Percentiles rank a stretch among this genome's conserved stretches.
Conservation (phyloP, 495 filamentous ascomycete species). For the Hypomontagnella monticulosa region DNA sequence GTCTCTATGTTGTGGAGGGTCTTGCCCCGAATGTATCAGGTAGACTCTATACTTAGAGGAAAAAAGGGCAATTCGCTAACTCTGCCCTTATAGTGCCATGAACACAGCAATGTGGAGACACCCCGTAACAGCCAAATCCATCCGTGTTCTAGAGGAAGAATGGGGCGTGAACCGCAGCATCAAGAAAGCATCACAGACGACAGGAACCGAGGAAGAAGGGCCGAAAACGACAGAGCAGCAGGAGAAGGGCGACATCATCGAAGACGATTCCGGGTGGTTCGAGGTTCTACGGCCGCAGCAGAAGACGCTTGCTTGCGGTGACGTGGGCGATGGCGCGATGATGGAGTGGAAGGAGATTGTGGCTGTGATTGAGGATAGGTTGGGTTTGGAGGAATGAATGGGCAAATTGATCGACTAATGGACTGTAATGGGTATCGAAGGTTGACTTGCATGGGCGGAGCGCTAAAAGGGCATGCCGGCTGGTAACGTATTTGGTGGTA, state of each 20-base stretch:
- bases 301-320: slow-evolving; percentile 85
- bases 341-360: slow-evolving; percentile 79
- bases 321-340: slow-evolving; percentile 81
- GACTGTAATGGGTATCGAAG: not conserved
- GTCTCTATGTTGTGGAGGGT: not conserved
- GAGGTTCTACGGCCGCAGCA: slow-evolving; percentile 70
- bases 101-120: slow-evolving; percentile 93
- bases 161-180: slow-evolving; percentile 63
- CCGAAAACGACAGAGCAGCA: slow-evolving; percentile 68
- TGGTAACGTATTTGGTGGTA: too few species aligned
- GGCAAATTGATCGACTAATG: not conserved
- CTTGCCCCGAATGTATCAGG: too few species aligned
- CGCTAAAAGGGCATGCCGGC: not conserved
- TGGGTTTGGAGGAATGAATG: slow-evolving; percentile 46
- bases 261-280: slow-evolving; percentile 70
- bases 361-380: slow-evolving; percentile 60
- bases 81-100: slow-evolving; percentile 67
- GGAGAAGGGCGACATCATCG: slow-evolving; percentile 24
- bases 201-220: slow-evolving; percentile 35
- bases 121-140: slow-evolving; percentile 77
- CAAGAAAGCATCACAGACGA: slow-evolving; percentile 59
- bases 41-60: too few species aligned
- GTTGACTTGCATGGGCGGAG: not conserved
- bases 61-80: not conserved
- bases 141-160: slow-evolving; percentile 74